phyloP scores from a whole-genome alignment of 2,329 filamentous ascomycete species.

The Pseudogymnoascus sp. region DNA sequence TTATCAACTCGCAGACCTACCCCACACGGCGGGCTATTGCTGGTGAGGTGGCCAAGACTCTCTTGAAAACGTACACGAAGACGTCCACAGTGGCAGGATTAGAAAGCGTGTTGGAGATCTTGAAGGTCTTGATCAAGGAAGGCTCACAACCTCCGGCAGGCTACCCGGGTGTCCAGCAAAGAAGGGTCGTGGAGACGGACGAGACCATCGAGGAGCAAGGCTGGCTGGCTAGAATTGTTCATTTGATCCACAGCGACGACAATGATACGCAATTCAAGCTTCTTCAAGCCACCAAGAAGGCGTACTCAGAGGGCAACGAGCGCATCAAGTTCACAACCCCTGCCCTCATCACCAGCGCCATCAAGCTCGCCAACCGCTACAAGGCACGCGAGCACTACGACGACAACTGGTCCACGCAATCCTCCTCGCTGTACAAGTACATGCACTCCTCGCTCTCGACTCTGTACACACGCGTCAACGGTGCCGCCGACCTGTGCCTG shows the following conservation, averaged over 20 bases:
- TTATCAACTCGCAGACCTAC: conserved; percentile 88
- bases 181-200: conserved; percentile 79
- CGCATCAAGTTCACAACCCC: conserved; percentile 94
- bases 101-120: conserved; percentile 79
- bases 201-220: conserved; percentile 98
- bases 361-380: conserved; percentile 82
- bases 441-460: conserved; percentile 83
- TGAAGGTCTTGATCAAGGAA: conserved; percentile 90
- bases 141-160: conserved; percentile 77
- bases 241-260: conserved; percentile 73
- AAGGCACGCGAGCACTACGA: conserved; percentile 86
- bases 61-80: conserved; percentile 75
- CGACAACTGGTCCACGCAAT: conserved; percentile 66
- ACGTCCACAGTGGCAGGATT: conserved; percentile 75
- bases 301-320: conserved; percentile 87
- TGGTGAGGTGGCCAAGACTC: conserved; percentile 73
- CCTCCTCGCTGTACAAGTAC: conserved; percentile 87
- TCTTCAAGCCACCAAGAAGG: conserved; percentile 78
- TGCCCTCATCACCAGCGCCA: conserved; percentile 78
- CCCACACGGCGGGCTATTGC: conserved; percentile 86
- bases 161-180: conserved; percentile 74
- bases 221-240: conserved; percentile 87
- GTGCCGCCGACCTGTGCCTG: conserved; percentile 79
- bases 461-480: conserved; percentile 77
- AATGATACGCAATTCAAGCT: conserved; percentile 95